Base-by-base conservation (phyloP, 176 grass and related monocot genomes). In the Phyllostachys edulis region DNA sequence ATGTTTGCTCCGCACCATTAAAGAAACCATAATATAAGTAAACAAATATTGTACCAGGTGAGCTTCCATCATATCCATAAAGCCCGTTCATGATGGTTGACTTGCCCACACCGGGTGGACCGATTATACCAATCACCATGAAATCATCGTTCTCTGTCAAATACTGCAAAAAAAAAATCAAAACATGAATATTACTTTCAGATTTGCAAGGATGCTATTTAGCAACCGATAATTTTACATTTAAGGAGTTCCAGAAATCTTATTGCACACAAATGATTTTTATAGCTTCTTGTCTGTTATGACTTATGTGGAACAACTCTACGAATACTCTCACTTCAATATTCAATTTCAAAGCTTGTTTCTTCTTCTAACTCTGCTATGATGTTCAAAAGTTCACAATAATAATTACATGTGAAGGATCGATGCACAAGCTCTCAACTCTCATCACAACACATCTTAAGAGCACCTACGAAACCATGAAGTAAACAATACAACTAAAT, bases 111-210 rank as follows among this genome's bases (percentile, higher is more conserved):
- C 96, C 93, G 2, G 93, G 65, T n/a, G 91, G 93, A 5, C 96
- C 96, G 56, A 98, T 93, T 77, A 98, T 47, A 40, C 96, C 96
- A 47, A 98, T 91, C 46, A 98, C 93, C 66, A 92, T 85, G 73
- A 98, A 98, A 94, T 98, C 96, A 29, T 87, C 91, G 87, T 98
- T 98, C 76, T 98, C 93, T 0, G 93, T 98, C 62, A 98, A 69
- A 88, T 90, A 98, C 96, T 98, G 91, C 73, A n/a, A 77, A 77
- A 82, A 46, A 6, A 51, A 0, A 18, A 9, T 0, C 0, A 21
- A 57, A 73, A 7, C 24, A 71, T 73, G 39, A 39, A 27, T 10
- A 3, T 2, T 56, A 56, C 6, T 56, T 56, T 54, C 17, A 69
- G 26, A 77, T 45, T 66, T 41, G 67, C 6, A 52, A 39, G 74